Evolutionary conservation across 305 asterid genomes (phyloP), one percentile per base, ranked within the genome.

Genomic region (Vinca major): DNA sequence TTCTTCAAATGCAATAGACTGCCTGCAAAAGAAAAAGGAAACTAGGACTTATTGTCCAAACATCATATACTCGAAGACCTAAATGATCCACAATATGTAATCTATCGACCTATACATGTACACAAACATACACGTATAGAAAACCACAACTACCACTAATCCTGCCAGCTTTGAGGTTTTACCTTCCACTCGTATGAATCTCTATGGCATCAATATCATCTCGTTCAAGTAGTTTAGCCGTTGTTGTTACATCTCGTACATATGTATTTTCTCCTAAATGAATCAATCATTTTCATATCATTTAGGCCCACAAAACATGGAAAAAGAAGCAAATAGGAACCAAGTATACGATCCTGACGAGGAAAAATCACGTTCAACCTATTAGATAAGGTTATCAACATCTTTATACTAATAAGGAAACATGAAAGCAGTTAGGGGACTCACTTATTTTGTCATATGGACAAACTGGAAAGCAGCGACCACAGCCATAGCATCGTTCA

Each of bases 141-240:
- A 0, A 26, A 26, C 33, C 33, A 26, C 5, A 26, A 33, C 63
- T 45, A 21, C 33, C 0, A 3, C 6, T 10, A 36, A 5, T 39
- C 39, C 40, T 37, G 4, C 21, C 52, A 72, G 62, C n/a, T 56
- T 41, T 36, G 37, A 56, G 58, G 54, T 65, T 43, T 26, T 80
- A 91, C 97, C 97, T 91, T 83, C 93, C 95, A 73, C 79, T 86
- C 3, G 97, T 91, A 84, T 91, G 97, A 80, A 91, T 89, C 77
- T 91, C 97, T 55, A 89, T 65, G 70, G 96, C 96, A 79, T 91
- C 96, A 63, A 91, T 83, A 60, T 73, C 84, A 67, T 83, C 81
- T 56, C 54, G 80, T 73, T 77, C 74, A 71, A 89, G 90, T 78
- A 91, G 96, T 79, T 89, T 78, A 53, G 90, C 84, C 54, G 93